Conservation (phyloP, 2,329 filamentous ascomycete genomes). For the Arthrobotrys megalospora region DNA sequence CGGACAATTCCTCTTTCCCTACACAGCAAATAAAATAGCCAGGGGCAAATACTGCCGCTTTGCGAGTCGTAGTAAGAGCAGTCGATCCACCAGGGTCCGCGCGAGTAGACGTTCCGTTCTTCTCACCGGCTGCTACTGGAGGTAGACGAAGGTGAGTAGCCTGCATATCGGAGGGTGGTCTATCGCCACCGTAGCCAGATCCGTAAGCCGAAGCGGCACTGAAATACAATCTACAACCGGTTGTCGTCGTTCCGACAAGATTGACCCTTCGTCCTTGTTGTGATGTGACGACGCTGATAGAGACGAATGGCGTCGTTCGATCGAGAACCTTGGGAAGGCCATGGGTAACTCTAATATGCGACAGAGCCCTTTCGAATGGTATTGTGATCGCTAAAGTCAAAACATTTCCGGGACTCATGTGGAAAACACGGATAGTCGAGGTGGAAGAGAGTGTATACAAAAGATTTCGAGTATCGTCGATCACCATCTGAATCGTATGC, state of each 20-base stretch:
- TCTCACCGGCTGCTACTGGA: constrained; percentile 71
- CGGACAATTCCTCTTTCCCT: constrained; percentile 70
- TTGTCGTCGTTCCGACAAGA: constrained; percentile 89
- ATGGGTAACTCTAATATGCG: constrained; percentile 88
- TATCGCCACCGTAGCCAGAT: constrained; percentile 58
- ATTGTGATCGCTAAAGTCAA: constrained; percentile 74
- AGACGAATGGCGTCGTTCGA: constrained; percentile 80
- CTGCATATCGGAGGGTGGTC: constrained; percentile 92
- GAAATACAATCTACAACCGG: constrained; percentile 90
- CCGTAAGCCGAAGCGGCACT: constrained; percentile 73
- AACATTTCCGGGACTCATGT: constrained; percentile 77
- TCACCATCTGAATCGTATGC: constrained; percentile 81
- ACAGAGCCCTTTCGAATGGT: constrained; percentile 72
- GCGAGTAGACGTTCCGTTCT: constrained; percentile 62
- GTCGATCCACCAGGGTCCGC: constrained; percentile 63
- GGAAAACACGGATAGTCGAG: constrained; percentile 91
- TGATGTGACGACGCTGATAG: constrained; percentile 86
- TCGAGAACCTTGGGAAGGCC: constrained; percentile 79
- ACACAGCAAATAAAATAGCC: constrained; percentile 93
- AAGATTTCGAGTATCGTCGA: constrained; percentile 89
- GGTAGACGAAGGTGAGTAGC: constrained; percentile 97
- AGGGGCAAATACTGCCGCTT: constrained; percentile 77
- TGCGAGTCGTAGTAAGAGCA: constrained; percentile 66
- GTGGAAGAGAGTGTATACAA: constrained; percentile 91
- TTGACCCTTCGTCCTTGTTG: constrained; percentile 86